phyloP scores from a whole-genome alignment of 139 green algal genomes.

The Marvania coccoides region DNA sequence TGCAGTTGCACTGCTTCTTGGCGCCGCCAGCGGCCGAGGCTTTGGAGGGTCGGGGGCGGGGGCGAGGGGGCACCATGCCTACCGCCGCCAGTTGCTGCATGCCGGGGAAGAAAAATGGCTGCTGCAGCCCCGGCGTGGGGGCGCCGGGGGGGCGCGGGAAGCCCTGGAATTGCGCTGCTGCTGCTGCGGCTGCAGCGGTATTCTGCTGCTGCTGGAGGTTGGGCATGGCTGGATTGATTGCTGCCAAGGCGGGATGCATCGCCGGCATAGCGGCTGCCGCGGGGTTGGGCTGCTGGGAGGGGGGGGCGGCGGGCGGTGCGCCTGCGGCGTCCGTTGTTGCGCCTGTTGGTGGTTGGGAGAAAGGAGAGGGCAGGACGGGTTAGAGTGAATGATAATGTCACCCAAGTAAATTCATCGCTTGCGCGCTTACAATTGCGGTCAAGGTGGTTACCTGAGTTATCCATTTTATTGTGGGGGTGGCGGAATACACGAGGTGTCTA shows the following conservation, averaged over 20 bases:
- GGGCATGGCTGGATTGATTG: neutral
- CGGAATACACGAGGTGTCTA: no score
- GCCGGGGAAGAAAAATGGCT: neutral
- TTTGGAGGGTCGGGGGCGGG: neutral
- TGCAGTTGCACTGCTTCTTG: slow-evolving; percentile 72
- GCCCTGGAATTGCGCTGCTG: neutral
- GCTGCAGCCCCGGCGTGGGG: neutral
- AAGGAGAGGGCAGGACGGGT: neutral
- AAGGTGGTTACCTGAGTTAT: no score
- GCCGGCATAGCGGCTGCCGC: neutral
- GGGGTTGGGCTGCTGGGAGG: neutral
- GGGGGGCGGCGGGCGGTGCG: neutral
- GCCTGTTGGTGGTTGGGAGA: neutral
- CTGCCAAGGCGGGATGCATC: neutral
- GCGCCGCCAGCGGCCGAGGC: neutral
- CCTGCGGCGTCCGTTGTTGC: no score
- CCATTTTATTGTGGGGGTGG: no score
- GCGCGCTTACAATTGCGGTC: neutral
- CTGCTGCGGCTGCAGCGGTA: no score
- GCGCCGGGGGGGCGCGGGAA: neutral
- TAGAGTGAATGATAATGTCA: neutral
- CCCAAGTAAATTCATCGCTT: neutral
- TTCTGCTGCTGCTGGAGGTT: no score
- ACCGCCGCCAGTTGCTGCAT: neutral
- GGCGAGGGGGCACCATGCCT: neutral